A percentile compares a stretch with the other conserved stretches of the same genome.
Evolutionary conservation across 495 filamentous ascomycete genomes (phyloP).

Genomic region (Copromyces sp.): DNA sequence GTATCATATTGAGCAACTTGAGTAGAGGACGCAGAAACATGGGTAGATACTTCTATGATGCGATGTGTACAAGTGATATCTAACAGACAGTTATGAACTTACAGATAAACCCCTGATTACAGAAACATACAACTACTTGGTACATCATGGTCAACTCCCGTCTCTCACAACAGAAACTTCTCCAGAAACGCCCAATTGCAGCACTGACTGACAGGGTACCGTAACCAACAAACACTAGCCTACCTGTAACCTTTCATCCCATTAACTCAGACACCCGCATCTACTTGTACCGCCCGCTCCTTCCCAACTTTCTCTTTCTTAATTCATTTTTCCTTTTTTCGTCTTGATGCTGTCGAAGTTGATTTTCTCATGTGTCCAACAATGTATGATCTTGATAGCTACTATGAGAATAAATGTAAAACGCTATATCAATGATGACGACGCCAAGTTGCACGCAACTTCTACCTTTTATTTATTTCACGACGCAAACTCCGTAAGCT

Average conservation of each 20-base stretch:
- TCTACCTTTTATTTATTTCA: not conserved
- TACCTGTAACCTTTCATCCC: not conserved
- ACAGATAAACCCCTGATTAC: not conserved
- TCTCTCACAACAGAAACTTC: not conserved
- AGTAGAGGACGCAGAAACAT: not conserved
- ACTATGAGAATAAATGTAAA: not conserved
- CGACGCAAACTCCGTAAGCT: not conserved
- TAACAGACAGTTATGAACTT: not conserved
- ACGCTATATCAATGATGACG: not conserved
- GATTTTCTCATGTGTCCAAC: not conserved
- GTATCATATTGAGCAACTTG: not conserved
- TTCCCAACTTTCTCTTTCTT: not conserved
- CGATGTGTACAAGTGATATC: not conserved
- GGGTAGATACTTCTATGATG: not conserved
- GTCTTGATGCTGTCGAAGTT: not conserved
- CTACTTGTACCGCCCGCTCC: too few relatives aligned
- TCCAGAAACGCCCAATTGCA: not conserved
- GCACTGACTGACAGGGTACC: not conserved
- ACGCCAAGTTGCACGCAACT: not conserved
- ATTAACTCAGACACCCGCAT: not conserved
- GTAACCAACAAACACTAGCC: not conserved
- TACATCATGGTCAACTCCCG: not conserved
- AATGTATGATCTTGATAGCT: not conserved
- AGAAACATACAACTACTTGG: not conserved
- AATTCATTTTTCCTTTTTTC: not conserved